Evolutionary conservation across 1,284 basidiomycete species (phyloP), one percentile per base, ranked within the genome.

Genomic region (Trichosporon sp.): DNA sequence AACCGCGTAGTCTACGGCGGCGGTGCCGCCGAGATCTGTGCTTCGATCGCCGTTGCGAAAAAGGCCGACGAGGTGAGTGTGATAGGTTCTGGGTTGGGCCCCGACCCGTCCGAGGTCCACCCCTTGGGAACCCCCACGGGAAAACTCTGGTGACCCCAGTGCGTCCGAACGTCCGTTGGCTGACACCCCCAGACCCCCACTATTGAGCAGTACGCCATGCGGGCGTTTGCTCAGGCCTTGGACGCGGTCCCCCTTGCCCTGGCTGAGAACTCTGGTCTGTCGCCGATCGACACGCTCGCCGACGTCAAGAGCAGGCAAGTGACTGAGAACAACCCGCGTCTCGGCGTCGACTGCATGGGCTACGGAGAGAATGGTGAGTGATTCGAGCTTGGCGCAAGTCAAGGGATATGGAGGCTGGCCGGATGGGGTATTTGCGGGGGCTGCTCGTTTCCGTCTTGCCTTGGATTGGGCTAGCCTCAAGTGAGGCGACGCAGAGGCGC

Each of bases 171-270:
- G n/a, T 27, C n/a, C 23, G 56, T 44, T 36, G 31, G 40, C 60
- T 56, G 56, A 60, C 65, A 36, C 32, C 19, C 25, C 14, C 27
- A 67, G 89, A 97, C 96, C 73, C 89, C 95, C 1, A 86, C 92
- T 9, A 95, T 99, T 74, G 95, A 99, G 81, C 95, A 99, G 84
- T 99, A 99, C 77, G 95, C 95, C 1, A 98, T 99, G 95, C 90
- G 95, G 52, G 95, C 95, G 16, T 99, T 98, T 77, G 87, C 95
- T 1, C 90, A 91, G 31, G 95, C 95, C 10, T 83, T 99, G 8
- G 95, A 99, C 74, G 86, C 94, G 10, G 83, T 98, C 60, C 96
- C 96, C 8, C 86, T 98, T 16, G 95, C 96, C 1, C 84, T 99
- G 10, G 95, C 96, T 4, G 96, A 99, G 81, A 99, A 99, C 84